These are phyloP conservation scores for Nosema muscidifuracis DNA, from an alignment of 371 early-diverging fungal genomes.

Conservation along the genomic window DNA sequence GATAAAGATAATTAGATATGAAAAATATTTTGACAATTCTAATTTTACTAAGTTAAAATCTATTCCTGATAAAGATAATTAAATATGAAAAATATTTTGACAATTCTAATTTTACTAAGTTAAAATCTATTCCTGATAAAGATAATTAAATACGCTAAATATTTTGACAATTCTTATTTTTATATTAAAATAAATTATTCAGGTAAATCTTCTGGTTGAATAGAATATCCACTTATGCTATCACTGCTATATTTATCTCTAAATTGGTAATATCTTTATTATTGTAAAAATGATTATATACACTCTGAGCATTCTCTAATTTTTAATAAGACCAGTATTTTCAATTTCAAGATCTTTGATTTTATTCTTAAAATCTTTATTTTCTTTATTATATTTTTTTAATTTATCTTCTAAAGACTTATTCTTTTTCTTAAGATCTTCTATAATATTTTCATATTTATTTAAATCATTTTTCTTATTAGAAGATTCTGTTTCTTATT, in stretches of 20 bases:
- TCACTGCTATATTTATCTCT: constrained; percentile 15
- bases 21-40: no score
- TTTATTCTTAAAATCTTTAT: constrained; percentile 35
- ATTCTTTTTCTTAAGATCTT: constrained; percentile 45
- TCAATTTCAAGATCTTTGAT: constrained; percentile 43
- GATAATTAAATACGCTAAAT: no score
- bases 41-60: no score
- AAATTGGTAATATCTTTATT: constrained; percentile 49
- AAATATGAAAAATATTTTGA: no score
- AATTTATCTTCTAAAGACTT: constrained; percentile 49
- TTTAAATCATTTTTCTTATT: constrained; percentile 23
- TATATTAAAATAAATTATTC: neutral
- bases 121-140: no score
- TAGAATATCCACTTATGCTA: constrained; percentile 29
- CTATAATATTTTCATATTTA: constrained; percentile 34
- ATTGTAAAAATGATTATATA: constrained; percentile 61
- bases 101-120: no score
- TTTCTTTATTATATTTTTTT: constrained; percentile 45
- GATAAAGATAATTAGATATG: no score
- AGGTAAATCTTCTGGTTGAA: constrained; percentile 57
- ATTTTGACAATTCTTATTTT: no score
- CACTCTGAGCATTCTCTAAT: constrained; percentile 62
- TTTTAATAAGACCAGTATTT: constrained; percentile 50
- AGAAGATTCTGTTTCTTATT: constrained; percentile 11
- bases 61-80: no score